Conservation (phyloP, 306 rosid species). For the Glycine soja region DNA sequence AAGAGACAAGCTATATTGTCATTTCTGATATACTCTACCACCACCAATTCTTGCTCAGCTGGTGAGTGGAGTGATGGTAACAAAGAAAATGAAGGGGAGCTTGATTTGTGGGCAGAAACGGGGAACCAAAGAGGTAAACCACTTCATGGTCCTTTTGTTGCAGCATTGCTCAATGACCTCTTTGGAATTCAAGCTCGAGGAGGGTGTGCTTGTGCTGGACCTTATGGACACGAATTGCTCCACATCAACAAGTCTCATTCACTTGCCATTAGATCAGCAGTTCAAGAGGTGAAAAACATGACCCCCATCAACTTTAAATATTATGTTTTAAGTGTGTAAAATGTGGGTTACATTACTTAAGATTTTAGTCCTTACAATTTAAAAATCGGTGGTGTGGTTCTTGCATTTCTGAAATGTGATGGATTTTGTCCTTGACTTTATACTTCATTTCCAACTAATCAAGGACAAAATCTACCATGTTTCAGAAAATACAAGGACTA, state of each 20-base stretch:
- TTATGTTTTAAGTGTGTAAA: no score
- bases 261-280: slow-evolving; percentile 66
- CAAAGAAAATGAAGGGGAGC: no score
- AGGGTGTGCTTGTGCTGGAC: slow-evolving; percentile 95
- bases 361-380: background rate
- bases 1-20: slow-evolving; percentile 80
- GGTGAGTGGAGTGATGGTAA: background rate
- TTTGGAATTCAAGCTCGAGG: slow-evolving; percentile 94
- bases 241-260: slow-evolving; percentile 58
- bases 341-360: background rate
- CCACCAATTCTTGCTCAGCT: slow-evolving; percentile 44
- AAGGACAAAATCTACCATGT: no score
- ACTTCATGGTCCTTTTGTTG: slow-evolving; percentile 82
- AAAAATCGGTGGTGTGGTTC: no score
- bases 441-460: no score
- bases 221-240: slow-evolving; percentile 81
- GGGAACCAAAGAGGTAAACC: slow-evolving; percentile 69
- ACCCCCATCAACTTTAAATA: background rate
- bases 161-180: slow-evolving; percentile 74
- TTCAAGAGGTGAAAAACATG: slow-evolving; percentile 59
- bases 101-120: slow-evolving; percentile 66
- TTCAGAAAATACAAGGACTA: no score
- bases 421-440: no score
- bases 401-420: no score
- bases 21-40: slow-evolving; percentile 64